phyloP scores from a whole-genome alignment of 305 asterid genomes.

The Fraxinus sp. region DNA sequence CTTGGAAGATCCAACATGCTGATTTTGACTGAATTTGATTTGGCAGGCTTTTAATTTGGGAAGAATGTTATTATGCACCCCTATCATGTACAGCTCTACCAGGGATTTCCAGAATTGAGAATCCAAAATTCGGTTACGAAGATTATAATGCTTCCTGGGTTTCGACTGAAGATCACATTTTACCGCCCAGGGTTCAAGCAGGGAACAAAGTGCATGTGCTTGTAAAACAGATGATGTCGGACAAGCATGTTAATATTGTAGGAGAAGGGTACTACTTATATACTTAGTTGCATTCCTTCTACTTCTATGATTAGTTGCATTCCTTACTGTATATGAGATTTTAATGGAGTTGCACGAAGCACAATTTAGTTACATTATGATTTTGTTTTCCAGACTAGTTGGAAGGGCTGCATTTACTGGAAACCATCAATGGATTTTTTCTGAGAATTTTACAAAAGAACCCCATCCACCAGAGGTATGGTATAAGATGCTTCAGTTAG shows the following conservation, averaged over 20 bases:
- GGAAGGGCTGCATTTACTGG: constrained; percentile 74
- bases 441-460: constrained; percentile 43
- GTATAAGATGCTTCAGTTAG: not conserved
- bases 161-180: constrained; percentile 33
- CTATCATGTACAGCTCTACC: constrained; percentile 26
- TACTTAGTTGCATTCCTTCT: constrained; percentile 1
- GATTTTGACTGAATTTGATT: constrained; percentile 11
- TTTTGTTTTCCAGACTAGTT: constrained; percentile 49
- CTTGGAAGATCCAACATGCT: constrained; percentile 13
- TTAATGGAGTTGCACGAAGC: not conserved
- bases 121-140: constrained; percentile 31
- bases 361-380: not conserved
- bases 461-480: constrained; percentile 60
- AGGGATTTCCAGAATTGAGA: constrained; percentile 31
- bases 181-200: constrained; percentile 31
- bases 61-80: constrained; percentile 59
- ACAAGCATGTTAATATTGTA: constrained; percentile 52
- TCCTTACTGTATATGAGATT: not conserved
- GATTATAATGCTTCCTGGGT: constrained; percentile 35
- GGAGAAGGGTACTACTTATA: constrained; percentile 61
- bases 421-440: constrained; percentile 60
- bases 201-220: constrained; percentile 50
- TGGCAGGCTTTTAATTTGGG: constrained; percentile 72
- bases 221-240: constrained; percentile 62
- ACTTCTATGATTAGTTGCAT: not conserved